Evolutionary conservation across 2,329 filamentous ascomycete genomes (phyloP).

Genomic region (Fusarium goolgardi): DNA sequence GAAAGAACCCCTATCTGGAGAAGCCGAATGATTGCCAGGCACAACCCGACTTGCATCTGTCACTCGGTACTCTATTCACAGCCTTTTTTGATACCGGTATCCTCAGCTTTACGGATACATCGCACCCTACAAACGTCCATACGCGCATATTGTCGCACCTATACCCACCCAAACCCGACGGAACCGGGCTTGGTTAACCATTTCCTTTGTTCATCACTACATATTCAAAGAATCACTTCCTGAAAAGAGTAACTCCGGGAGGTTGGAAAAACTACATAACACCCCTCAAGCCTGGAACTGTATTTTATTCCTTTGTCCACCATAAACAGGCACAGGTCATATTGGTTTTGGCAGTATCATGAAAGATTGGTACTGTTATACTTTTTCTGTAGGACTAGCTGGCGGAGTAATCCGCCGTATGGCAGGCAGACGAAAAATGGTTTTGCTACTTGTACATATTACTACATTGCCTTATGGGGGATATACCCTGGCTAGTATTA

Average conservation of each 20-base stretch:
- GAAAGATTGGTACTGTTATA: slow-evolving; percentile 42
- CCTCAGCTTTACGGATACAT: slow-evolving; percentile 38
- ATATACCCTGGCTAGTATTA: slow-evolving; percentile 40
- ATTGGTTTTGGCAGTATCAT: slow-evolving; percentile 42
- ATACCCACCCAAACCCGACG: slow-evolving; percentile 41
- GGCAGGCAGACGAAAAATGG: slow-evolving; percentile 35
- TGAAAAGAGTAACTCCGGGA: slow-evolving; percentile 22
- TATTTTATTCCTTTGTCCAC: slow-evolving; percentile 28
- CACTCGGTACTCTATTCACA: slow-evolving; percentile 38
- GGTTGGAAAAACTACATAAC: slow-evolving; percentile 40
- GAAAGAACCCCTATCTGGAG: slow-evolving; percentile 14
- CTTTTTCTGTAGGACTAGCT: slow-evolving; percentile 47
- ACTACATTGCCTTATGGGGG: slow-evolving; percentile 30
- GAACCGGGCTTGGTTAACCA: slow-evolving; percentile 29
- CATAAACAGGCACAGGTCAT: slow-evolving; percentile 27
- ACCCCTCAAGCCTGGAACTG: slow-evolving; percentile 40
- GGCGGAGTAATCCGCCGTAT: slow-evolving; percentile 27
- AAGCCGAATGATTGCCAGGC: slow-evolving; percentile 18
- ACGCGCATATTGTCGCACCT: slow-evolving; percentile 46
- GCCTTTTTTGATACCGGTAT: slow-evolving; percentile 47
- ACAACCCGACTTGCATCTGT: slow-evolving; percentile 30
- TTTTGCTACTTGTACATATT: slow-evolving; percentile 43
- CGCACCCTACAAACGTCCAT: slow-evolving; percentile 20
- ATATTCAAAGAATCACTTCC: slow-evolving; percentile 40
- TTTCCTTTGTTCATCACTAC: slow-evolving; percentile 43